Conservation (phyloP, 306 rosid genomes). For the Pyrus communis region DNA sequence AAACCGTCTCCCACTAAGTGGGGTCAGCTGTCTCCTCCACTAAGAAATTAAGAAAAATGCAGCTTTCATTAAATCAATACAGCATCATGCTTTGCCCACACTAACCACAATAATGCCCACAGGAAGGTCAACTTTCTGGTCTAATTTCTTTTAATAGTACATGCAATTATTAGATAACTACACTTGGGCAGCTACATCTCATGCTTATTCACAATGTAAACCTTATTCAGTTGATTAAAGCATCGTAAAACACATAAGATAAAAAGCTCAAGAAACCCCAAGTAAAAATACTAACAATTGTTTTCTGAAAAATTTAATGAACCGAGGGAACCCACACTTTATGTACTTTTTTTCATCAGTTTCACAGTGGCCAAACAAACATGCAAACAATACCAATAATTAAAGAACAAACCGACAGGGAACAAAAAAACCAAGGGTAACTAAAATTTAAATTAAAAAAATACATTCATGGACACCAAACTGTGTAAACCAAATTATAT, state of each 20-base stretch:
- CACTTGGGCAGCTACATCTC: neutral
- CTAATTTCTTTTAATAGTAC: neutral
- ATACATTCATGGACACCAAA: too few species aligned
- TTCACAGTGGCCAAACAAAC: neutral
- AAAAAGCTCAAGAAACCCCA: neutral
- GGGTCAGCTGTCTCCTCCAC: neutral
- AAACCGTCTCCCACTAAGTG: too few species aligned
- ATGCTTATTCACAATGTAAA: neutral
- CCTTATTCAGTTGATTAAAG: neutral
- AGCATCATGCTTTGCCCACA: neutral
- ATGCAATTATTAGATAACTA: neutral
- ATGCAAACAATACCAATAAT: neutral
- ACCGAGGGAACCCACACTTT: neutral
- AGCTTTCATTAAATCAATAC: neutral
- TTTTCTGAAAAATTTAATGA: neutral
- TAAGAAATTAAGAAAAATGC: neutral
- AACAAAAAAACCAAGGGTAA: neutral
- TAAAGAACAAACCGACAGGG: neutral
- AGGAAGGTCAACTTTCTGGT: neutral
- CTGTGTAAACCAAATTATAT: too few species aligned
- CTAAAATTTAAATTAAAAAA: neutral
- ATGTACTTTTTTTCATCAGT: neutral
- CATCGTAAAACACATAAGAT: neutral
- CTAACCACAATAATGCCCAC: neutral
- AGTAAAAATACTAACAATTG: neutral